Conservation (phyloP, 495 filamentous ascomycete species). For the Hypoxylon cercidicola region DNA sequence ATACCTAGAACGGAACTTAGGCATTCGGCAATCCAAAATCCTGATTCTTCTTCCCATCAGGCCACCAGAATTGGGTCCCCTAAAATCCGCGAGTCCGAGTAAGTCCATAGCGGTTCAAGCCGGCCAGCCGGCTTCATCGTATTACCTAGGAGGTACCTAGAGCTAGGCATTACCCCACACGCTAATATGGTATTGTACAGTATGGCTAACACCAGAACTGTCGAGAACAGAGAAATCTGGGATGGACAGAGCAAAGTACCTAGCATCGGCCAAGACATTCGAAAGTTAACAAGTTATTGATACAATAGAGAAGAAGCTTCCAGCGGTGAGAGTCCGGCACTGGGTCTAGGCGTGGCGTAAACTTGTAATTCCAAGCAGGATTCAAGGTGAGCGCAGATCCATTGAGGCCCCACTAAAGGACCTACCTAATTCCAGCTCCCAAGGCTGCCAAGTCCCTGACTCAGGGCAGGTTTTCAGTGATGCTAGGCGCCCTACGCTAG, state of each 20-base stretch:
- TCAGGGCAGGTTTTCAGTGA: too few relatives aligned
- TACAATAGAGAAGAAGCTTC: slow-evolving; percentile 13
- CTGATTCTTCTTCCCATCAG: neutral
- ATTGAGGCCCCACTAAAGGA: neutral
- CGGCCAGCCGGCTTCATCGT: neutral
- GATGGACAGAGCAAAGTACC: slow-evolving; percentile 13
- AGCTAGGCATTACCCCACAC: slow-evolving; percentile 19
- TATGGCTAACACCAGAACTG: slow-evolving; percentile 14
- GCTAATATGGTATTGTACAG: slow-evolving; percentile 12
- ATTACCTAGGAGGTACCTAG: too few relatives aligned
- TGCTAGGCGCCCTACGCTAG: too few relatives aligned
- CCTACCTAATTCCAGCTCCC: too few relatives aligned
- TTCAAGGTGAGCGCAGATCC: neutral
- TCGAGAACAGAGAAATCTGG: slow-evolving; percentile 26
- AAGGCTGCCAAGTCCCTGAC: too few relatives aligned
- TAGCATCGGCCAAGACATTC: slow-evolving; percentile 25
- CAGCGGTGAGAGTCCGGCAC: slow-evolving; percentile 29
- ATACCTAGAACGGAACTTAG: too few relatives aligned
- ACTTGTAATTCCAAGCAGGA: neutral
- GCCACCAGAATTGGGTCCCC: neutral
- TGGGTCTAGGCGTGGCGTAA: neutral
- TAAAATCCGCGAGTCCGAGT: neutral
- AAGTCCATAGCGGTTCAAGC: slow-evolving; percentile 2
- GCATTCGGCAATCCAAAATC: neutral
- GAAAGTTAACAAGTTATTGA: slow-evolving; percentile 8